These are phyloP conservation scores for Leccinum angustisporum DNA, from an alignment of 1,284 basidiomycete genomes.

Conservation along the genomic window DNA sequence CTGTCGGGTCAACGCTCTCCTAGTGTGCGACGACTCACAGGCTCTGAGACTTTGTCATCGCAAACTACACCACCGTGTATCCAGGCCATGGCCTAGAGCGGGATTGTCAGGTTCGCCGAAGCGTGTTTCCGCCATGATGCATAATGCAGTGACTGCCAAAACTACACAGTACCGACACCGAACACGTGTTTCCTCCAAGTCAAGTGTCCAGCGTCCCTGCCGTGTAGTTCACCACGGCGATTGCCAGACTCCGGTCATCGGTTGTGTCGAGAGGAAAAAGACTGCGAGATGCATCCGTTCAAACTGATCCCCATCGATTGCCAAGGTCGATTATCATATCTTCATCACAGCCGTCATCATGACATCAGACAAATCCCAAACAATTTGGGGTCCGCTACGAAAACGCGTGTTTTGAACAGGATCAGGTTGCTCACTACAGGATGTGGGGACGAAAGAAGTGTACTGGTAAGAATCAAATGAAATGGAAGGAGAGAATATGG, in stretches of 20 bases:
- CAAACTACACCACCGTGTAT: background rate
- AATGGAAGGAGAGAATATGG: background rate
- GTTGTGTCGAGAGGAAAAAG: background rate
- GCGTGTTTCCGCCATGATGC: background rate
- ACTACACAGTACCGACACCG: background rate
- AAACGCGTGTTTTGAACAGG: constrained; percentile 10
- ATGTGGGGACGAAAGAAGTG: background rate
- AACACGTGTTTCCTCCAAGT: constrained; percentile 12
- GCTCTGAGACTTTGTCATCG: background rate
- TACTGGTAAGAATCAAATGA: background rate
- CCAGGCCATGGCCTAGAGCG: constrained; percentile 1
- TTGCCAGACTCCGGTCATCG: constrained; percentile 2
- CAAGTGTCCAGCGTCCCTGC: background rate
- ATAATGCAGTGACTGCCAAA: background rate
- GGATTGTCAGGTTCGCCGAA: constrained; percentile 10
- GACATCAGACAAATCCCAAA: constrained; percentile 20
- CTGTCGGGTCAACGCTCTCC: background rate
- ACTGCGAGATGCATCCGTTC: background rate
- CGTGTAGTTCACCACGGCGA: background rate
- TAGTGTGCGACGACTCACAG: background rate
- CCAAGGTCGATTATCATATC: constrained; percentile 1
- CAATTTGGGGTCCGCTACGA: constrained; percentile 16
- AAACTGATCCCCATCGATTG: constrained; percentile 16
- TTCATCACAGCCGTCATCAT: constrained; percentile 10
- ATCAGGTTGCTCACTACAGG: background rate